Percentiles rank a stretch among this genome's conserved stretches.
phyloP scores from a whole-genome alignment of 2,329 filamentous ascomycete genomes.

The Karstenula rhodostoma region DNA sequence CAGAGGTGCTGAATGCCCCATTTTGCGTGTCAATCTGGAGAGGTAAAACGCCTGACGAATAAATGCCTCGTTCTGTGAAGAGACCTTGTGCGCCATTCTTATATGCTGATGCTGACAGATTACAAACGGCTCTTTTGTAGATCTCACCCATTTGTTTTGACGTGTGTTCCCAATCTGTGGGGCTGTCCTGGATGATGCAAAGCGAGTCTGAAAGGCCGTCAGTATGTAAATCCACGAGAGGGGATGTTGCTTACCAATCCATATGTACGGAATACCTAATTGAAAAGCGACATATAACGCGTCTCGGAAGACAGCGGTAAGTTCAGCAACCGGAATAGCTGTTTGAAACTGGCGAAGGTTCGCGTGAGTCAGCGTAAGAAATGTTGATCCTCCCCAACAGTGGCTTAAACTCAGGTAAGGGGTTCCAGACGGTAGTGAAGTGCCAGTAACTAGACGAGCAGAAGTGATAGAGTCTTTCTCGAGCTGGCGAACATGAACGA shows the following conservation, averaged over 20 bases:
- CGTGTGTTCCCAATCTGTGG: not conserved
- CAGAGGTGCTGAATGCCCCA: not conserved
- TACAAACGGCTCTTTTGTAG: not conserved
- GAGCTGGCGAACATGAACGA: not conserved
- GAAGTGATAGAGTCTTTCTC: not conserved
- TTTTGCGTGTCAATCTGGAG: not conserved
- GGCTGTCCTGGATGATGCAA: not conserved
- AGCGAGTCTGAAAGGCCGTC: not conserved
- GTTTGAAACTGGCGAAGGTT: not conserved
- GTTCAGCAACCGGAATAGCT: not conserved
- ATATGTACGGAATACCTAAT: not conserved
- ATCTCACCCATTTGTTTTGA: not conserved
- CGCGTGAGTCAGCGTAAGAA: not conserved
- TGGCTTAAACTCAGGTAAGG: constrained; percentile 3
- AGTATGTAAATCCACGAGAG: not conserved
- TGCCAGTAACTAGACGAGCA: not conserved
- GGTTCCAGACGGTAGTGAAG: not conserved
- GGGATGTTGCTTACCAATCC: not conserved
- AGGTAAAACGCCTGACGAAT: not conserved
- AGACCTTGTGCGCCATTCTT: not conserved
- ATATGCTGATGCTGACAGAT: not conserved
- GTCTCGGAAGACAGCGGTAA: not conserved
- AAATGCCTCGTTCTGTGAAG: not conserved
- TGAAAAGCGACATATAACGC: not conserved
- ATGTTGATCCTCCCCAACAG: not conserved